Evolutionary conservation across 2,329 filamentous ascomycete genomes (phyloP).

Genomic region (Monilinia fructicola): DNA sequence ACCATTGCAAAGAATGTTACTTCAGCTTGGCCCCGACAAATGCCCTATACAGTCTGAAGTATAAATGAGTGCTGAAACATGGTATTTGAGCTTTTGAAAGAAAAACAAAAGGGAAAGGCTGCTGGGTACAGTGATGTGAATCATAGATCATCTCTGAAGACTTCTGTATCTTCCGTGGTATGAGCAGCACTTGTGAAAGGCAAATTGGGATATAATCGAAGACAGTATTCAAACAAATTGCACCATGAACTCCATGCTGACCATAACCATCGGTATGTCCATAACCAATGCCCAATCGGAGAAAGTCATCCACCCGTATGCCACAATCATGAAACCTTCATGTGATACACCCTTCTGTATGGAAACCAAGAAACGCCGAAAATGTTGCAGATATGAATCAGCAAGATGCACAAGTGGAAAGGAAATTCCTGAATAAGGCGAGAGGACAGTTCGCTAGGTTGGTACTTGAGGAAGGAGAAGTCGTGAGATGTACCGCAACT

Average conservation of each 20-base stretch:
- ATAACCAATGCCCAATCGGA: not conserved
- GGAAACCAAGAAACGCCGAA: slow-evolving; percentile 14
- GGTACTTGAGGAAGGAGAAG: slow-evolving; percentile 43
- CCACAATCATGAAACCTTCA: slow-evolving; percentile 11
- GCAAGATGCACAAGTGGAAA: slow-evolving; percentile 15
- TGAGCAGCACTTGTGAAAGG: not conserved
- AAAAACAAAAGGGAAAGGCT: not conserved
- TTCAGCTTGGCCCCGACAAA: not conserved
- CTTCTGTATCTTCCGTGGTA: not conserved
- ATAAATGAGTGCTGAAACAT: not conserved
- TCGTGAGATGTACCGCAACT: slow-evolving; percentile 52
- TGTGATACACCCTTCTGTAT: slow-evolving; percentile 2
- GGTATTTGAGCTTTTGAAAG: not conserved
- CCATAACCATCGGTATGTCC: not conserved
- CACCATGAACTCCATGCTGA: slow-evolving; percentile 17
- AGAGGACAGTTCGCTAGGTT: not conserved
- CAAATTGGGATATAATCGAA: slow-evolving; percentile 10
- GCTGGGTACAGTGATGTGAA: not conserved
- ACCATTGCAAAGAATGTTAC: not conserved
- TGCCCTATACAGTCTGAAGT: not conserved
- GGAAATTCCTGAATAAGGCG: not conserved
- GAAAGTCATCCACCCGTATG: slow-evolving; percentile 8
- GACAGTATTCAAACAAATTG: not conserved
- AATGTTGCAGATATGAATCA: slow-evolving; percentile 10
- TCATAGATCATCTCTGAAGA: not conserved